Conservation (phyloP, 352 stramenopile genomes). For the Phytophthora macrochlamydospora region DNA sequence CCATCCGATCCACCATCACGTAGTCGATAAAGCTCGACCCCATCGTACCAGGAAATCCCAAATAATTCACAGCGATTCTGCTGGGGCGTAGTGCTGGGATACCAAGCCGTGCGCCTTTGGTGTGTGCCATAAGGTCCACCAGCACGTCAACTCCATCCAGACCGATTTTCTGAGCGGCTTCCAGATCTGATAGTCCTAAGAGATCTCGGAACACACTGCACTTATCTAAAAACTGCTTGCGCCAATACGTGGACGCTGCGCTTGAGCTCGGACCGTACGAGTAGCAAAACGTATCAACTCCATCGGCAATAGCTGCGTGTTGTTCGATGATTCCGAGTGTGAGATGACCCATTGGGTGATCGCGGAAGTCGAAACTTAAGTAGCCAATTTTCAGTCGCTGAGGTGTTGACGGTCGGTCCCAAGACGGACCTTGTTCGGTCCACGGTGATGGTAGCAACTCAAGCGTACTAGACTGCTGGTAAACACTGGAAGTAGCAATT, state of each 20-base stretch:
- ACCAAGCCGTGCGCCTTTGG: slow-evolving; percentile 71
- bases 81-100: slow-evolving; percentile 68
- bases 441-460: slow-evolving; percentile 31
- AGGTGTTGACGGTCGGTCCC: slow-evolving; percentile 22
- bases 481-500: slow-evolving; percentile 22
- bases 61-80: slow-evolving; percentile 85
- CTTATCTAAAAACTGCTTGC: slow-evolving; percentile 52
- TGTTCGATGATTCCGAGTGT: slow-evolving; percentile 83
- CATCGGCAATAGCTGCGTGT: slow-evolving; percentile 47
- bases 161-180: slow-evolving; percentile 57
- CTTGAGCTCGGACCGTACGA: slow-evolving; percentile 77
- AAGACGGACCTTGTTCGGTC: slow-evolving; percentile 10
- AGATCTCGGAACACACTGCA: slow-evolving; percentile 78
- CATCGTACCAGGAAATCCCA: slow-evolving; percentile 91
- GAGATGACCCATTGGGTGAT: slow-evolving; percentile 94
- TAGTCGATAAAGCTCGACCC: slow-evolving; percentile 81
- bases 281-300: slow-evolving; percentile 67
- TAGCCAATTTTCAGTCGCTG: slow-evolving; percentile 81
- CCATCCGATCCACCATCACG: slow-evolving; percentile 68
- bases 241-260: slow-evolving; percentile 63
- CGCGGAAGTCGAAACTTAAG: slow-evolving; percentile 90
- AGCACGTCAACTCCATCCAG: slow-evolving; percentile 79
- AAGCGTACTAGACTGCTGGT: slow-evolving; percentile 48
- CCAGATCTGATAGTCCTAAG: slow-evolving; percentile 45
- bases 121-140: slow-evolving; percentile 93